Conservation (phyloP, 306 rosid species). For the Cicer pinnatifidum region DNA sequence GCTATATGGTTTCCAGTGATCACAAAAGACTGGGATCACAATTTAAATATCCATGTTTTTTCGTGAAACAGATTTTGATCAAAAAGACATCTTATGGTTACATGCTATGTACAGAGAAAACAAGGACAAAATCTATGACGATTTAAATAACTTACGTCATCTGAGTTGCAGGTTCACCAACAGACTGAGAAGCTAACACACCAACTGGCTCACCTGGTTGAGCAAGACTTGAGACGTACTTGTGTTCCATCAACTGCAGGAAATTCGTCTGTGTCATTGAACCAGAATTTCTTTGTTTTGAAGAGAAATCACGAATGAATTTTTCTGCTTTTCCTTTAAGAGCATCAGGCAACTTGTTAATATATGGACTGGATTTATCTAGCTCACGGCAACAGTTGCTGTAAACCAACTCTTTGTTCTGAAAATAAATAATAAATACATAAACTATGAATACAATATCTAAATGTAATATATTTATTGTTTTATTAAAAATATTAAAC, state of each 20-base stretch:
- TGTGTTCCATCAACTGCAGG: conserved; percentile 83
- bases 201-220: conserved; percentile 98
- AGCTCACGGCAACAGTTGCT: conserved; percentile 58
- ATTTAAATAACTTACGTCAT: conserved; percentile 70
- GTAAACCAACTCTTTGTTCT: conserved; percentile 75
- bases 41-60: neutral
- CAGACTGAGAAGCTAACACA: conserved; percentile 88
- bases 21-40: neutral
- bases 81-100: neutral
- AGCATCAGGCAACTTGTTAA: conserved; percentile 68
- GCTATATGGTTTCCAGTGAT: conserved; percentile 34
- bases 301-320: conserved; percentile 47
- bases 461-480: conserved; percentile 11
- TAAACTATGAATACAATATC: conserved; percentile 33
- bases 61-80: conserved; percentile 2
- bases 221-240: conserved; percentile 85
- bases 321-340: conserved; percentile 62
- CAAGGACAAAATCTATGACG: neutral
- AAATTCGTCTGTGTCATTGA: conserved; percentile 54
- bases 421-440: conserved; percentile 46
- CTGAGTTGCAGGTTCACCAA: conserved; percentile 94
- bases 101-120: neutral
- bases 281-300: conserved; percentile 47
- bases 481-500: conserved; percentile 36
- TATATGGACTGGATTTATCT: conserved; percentile 63